Conservation (phyloP, 225 moss, liverwort and hornwort genomes). For the Pleurozium schreberi region DNA sequence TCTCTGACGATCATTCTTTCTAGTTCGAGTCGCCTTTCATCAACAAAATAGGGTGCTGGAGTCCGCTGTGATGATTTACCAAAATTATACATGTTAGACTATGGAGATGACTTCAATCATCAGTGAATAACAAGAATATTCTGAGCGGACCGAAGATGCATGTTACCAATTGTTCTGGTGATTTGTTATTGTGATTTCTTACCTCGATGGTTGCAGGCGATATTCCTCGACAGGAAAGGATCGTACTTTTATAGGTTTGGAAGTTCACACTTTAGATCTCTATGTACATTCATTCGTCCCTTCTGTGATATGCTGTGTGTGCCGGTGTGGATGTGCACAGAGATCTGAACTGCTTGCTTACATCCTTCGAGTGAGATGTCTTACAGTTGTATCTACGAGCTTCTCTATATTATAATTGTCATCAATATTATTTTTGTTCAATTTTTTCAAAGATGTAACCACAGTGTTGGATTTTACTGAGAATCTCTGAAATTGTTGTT, state of each 20-base stretch:
- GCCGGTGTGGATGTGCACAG: background rate
- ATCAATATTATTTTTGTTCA: no score
- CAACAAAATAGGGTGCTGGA: no score
- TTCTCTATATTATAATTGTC: no score
- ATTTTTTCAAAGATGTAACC: background rate
- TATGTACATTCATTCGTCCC: background rate
- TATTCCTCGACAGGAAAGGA: background rate
- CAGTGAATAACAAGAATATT: background rate
- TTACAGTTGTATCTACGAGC: no score
- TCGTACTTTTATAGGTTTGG: no score
- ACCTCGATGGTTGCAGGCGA: background rate
- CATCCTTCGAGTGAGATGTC: background rate
- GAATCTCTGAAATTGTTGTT: no score
- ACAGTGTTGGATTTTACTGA: no score
- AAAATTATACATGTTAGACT: background rate
- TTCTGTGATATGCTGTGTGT: no score
- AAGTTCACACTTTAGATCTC: background rate
- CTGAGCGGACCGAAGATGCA: background rate
- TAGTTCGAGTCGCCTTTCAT: background rate
- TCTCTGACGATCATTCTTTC: background rate
- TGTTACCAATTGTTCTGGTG: background rate
- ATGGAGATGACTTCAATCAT: background rate
- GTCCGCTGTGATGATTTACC: background rate
- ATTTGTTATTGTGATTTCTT: no score
- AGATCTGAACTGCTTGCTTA: background rate